Evolutionary conservation across 2,329 filamentous ascomycete genomes (phyloP).

Genomic region (Pestalotiopsis sp.): DNA sequence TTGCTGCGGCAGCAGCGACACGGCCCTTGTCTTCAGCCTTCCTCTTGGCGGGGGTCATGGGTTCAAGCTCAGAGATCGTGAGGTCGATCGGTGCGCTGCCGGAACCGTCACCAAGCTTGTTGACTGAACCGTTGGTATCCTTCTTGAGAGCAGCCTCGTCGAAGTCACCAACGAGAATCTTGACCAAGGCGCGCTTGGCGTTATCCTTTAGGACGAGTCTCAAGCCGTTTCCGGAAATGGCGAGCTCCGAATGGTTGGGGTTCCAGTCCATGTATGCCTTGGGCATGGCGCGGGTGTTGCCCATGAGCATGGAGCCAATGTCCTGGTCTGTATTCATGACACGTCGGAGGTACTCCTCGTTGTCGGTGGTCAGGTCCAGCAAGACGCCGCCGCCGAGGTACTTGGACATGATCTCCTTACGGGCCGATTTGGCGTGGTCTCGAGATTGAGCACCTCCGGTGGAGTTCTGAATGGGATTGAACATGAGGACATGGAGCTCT

Average conservation of each 20-base stretch:
- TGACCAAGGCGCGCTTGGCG: not conserved
- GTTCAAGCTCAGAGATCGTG: too few species aligned
- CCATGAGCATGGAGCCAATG: not conserved
- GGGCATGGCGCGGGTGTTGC: not conserved
- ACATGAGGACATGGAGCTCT: not conserved
- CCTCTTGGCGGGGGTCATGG: too few species aligned
- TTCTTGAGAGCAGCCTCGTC: not conserved
- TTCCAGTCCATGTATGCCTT: not conserved
- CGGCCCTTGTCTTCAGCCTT: too few species aligned
- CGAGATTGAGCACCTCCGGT: not conserved
- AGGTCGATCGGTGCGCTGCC: too few species aligned
- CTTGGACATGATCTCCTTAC: not conserved
- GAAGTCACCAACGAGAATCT: not conserved
- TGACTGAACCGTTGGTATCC: not conserved
- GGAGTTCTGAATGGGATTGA: not conserved
- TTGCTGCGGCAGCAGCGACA: too few species aligned
- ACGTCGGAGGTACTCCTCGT: not conserved
- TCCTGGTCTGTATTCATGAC: not conserved
- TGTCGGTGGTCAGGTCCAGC: not conserved
- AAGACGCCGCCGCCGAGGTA: not conserved
- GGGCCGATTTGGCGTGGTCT: not conserved
- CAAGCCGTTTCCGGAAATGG: not conserved
- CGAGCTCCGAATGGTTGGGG: not conserved
- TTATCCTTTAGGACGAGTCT: not conserved
- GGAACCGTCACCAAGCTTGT: too few species aligned